phyloP scores from a whole-genome alignment of 1,139 yeast species.

The Magnusiomyces ingens region DNA sequence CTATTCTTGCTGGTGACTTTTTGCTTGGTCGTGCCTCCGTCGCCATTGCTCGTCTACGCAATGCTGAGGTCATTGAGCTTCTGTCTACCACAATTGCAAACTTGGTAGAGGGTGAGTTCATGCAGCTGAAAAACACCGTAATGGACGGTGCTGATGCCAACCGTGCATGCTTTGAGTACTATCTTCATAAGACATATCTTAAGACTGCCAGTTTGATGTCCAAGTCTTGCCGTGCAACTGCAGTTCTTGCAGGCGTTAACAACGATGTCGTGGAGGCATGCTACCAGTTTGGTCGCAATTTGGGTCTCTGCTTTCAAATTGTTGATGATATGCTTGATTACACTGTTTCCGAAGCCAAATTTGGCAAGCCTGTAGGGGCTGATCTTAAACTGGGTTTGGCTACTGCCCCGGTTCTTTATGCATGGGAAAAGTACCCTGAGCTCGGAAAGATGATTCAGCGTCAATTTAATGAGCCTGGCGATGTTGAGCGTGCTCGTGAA shows the following conservation, averaged over 20 bases:
- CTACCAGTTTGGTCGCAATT: slow-evolving; percentile 84
- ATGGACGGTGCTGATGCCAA: slow-evolving; percentile 52
- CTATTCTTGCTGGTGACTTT: slow-evolving; percentile 94
- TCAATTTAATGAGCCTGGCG: slow-evolving; percentile 75
- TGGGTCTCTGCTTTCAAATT: slow-evolving; percentile 92
- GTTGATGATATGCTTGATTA: slow-evolving; percentile 96
- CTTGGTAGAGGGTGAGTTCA: slow-evolving; percentile 94
- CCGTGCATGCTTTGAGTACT: slow-evolving; percentile 89
- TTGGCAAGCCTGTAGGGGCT: slow-evolving; percentile 96
- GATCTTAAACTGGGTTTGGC: slow-evolving; percentile 91
- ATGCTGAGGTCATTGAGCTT: slow-evolving; percentile 95
- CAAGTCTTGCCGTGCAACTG: slow-evolving; percentile 90
- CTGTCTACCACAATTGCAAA: slow-evolving; percentile 95
- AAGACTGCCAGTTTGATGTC: slow-evolving; percentile 95
- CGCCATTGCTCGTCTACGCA: slow-evolving; percentile 83
- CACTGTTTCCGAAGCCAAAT: slow-evolving; percentile 69
- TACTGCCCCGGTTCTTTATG: slow-evolving; percentile 92
- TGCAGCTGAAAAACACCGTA: slow-evolving; percentile 94
- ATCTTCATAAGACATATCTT: slow-evolving; percentile 86
- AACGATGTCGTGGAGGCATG: slow-evolving; percentile 72
- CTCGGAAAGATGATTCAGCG: slow-evolving; percentile 78
- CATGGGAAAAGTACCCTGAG: slow-evolving; percentile 85
- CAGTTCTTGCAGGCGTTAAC: slow-evolving; percentile 81
- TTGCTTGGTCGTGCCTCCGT: slow-evolving; percentile 93
- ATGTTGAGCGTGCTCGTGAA: slow-evolving; percentile 68